Evolutionary conservation across 768 basidiomycete genomes (phyloP).

Genomic region (Scleroderma citrinum): DNA sequence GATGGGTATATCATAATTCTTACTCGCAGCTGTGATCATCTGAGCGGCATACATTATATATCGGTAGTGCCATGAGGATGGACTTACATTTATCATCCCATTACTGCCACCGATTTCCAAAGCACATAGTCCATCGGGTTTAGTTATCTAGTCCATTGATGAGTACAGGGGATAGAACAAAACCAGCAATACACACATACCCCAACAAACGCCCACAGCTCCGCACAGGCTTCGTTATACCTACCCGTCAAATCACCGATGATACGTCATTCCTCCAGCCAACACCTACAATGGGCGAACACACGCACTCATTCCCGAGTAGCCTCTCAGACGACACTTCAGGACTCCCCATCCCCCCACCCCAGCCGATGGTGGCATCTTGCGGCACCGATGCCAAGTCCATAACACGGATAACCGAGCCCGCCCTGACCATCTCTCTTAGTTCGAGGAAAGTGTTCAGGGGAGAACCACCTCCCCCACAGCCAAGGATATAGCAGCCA

Average conservation of each 20-base stretch:
- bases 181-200: conserved; percentile 4
- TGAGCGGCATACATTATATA: conserved; percentile 10
- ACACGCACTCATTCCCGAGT: conserved; percentile 31
- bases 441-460: conserved; percentile 45
- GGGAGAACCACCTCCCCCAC: conserved; percentile 59
- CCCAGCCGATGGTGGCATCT: conserved; percentile 37
- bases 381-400: conserved; percentile 38
- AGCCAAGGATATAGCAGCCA: conserved; percentile 58
- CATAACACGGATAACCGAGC: conserved; percentile 39
- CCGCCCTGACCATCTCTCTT: conserved; percentile 48
- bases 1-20: conserved; percentile 33
- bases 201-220: conserved; percentile 26
- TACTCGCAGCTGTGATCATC: conserved; percentile 33
- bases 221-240: conserved; percentile 29
- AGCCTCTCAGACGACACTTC: conserved; percentile 34
- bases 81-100: conserved; percentile 37
- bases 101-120: conserved; percentile 41
- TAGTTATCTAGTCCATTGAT: conserved; percentile 18
- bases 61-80: neutral
- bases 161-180: conserved; percentile 3
- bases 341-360: conserved; percentile 40
- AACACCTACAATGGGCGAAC: neutral
- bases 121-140: conserved; percentile 31
- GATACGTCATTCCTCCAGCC: neutral
- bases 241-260: conserved; percentile 6